Percentiles rank a stretch among this genome's conserved stretches.
phyloP scores from a whole-genome alignment of 164 flowering plant genomes.

The Warburgia ugandensis region DNA sequence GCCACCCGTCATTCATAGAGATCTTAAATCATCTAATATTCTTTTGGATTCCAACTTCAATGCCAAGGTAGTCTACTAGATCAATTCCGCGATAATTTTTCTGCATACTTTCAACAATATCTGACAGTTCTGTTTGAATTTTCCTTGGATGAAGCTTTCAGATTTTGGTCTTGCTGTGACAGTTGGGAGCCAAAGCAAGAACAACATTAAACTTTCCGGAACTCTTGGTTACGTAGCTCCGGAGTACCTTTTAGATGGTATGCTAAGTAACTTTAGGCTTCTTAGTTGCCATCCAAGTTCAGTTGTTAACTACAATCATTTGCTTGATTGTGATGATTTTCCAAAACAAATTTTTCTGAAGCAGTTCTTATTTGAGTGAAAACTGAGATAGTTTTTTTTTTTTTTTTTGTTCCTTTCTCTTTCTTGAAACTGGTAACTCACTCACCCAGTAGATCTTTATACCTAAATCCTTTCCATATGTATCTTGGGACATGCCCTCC shows the following conservation, averaged over 20 bases:
- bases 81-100: no score
- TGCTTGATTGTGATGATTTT: background rate
- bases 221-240: slow-evolving; percentile 96
- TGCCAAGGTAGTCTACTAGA: slow-evolving; percentile 77
- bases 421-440: no score
- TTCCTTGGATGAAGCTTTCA: slow-evolving; percentile 49
- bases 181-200: slow-evolving; percentile 50
- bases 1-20: slow-evolving; percentile 94
- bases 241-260: slow-evolving; percentile 93
- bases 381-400: no score
- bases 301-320: background rate
- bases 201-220: slow-evolving; percentile 71
- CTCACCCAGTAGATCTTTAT: no score
- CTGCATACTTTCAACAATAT: no score
- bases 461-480: no score
- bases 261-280: background rate
- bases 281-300: background rate
- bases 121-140: background rate
- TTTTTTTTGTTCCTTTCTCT: no score
- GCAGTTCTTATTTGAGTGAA: no score
- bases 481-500: no score
- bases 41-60: slow-evolving; percentile 86
- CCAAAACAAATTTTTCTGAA: background rate
- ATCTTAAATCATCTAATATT: slow-evolving; percentile 93
- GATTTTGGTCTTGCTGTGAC: slow-evolving; percentile 88